phyloP scores from a whole-genome alignment of 164 flowering plant genomes.

The Chimonanthus salicifolius region DNA sequence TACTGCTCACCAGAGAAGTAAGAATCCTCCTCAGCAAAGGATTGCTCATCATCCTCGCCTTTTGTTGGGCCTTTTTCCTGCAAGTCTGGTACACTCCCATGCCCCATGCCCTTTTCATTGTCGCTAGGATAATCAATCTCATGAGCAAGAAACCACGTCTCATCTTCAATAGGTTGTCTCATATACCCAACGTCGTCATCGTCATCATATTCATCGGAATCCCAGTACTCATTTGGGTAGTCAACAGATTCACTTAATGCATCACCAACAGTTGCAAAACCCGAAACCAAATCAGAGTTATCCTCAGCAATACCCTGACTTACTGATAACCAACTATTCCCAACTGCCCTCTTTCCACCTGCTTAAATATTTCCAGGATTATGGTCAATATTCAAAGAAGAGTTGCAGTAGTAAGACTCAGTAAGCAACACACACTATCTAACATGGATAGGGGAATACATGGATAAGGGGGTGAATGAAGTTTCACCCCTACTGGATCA shows the following conservation, averaged over 20 bases:
- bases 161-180: slow-evolving; percentile 98
- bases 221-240: slow-evolving; percentile 98
- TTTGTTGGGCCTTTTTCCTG: slow-evolving; percentile 62
- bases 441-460: too few species aligned
- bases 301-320: slow-evolving; percentile 97
- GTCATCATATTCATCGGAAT: slow-evolving; percentile 97
- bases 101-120: slow-evolving; percentile 86
- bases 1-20: slow-evolving; percentile 77
- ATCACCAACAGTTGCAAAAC: slow-evolving; percentile 94
- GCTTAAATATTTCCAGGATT: slow-evolving; percentile 19
- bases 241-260: slow-evolving; percentile 84
- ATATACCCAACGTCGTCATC: slow-evolving; percentile 96
- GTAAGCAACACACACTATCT: not conserved
- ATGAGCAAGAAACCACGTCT: slow-evolving; percentile 97
- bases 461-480: too few species aligned
- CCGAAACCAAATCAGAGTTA: slow-evolving; percentile 89
- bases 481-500: too few species aligned
- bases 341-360: slow-evolving; percentile 63
- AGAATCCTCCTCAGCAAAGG: slow-evolving; percentile 94
- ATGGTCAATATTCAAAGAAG: not conserved
- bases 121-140: slow-evolving; percentile 99
- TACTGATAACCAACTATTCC: slow-evolving; percentile 91
- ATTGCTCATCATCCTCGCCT: slow-evolving; percentile 90
- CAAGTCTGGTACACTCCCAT: slow-evolving; percentile 75
- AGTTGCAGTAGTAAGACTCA: not conserved